Percentiles rank a stretch among this genome's conserved stretches.
These are phyloP conservation scores for Chamaecyparis obtusa DNA, from an alignment of 75 land plant genomes.

Conservation along the genomic window DNA sequence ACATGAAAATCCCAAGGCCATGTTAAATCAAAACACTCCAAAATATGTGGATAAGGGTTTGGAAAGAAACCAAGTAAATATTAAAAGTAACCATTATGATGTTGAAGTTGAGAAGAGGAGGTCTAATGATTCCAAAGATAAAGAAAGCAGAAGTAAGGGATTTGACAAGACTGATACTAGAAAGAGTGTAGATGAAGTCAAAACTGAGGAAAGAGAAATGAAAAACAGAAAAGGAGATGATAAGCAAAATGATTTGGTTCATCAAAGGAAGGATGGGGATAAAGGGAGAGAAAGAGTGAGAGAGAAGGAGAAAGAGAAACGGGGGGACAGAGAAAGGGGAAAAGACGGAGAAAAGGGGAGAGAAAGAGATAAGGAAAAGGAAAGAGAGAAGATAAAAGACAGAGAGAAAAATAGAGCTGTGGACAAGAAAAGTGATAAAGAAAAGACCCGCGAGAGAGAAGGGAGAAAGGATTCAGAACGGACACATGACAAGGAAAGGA, in stretches of 20 bases:
- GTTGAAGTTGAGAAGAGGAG: conserved; percentile 12
- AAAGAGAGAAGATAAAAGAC: conserved; percentile 22
- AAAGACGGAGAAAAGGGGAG: conserved; percentile 4
- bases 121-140: conserved; percentile 11
- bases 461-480: conserved; percentile 22
- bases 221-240: conserved; percentile 27
- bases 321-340: conserved; percentile 10
- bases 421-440: conserved; percentile 34
- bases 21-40: conserved; percentile 5
- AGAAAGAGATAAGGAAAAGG: conserved; percentile 28
- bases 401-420: conserved; percentile 23
- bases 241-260: conserved; percentile 13
- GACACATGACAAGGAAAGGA: conserved; percentile 26
- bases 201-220: conserved; percentile 14
- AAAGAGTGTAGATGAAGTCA: conserved; percentile 18
- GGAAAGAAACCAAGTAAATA: conserved; percentile 10
- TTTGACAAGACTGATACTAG: conserved; percentile 21
- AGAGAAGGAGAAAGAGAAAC: conserved; percentile 11
- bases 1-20: conserved; percentile 21
- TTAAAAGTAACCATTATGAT: conserved; percentile 12
- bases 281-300: conserved; percentile 21
- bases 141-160: conserved; percentile 21
- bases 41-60: conserved; percentile 5
- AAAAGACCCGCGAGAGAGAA: conserved; percentile 22
- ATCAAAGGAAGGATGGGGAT: conserved; percentile 10